A percentile compares a stretch with the other conserved stretches of the same genome.
Conservation (phyloP, 177 flowering plant species). For the Vitis hybrid region DNA sequence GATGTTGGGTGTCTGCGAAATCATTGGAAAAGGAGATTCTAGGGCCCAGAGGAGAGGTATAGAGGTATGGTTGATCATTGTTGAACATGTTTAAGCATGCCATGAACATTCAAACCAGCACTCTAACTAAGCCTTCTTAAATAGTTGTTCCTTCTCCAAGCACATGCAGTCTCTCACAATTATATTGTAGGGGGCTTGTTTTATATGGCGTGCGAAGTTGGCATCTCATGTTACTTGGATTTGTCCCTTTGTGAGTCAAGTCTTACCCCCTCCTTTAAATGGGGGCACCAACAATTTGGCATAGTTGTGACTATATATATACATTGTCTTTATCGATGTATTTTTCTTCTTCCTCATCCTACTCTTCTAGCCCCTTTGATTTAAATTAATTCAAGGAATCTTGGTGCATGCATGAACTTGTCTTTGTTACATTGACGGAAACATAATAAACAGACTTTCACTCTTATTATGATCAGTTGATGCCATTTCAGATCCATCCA, state of each 20-base stretch:
- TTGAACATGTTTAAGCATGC: slow-evolving; percentile 22
- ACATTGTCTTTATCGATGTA: too few species aligned
- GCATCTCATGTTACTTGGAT: slow-evolving; percentile 36
- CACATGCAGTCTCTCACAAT: slow-evolving; percentile 29
- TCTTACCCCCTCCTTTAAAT: not conserved
- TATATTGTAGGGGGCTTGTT: slow-evolving; percentile 25
- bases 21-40: slow-evolving; percentile 92
- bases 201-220: slow-evolving; percentile 10
- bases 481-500: too few species aligned
- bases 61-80: slow-evolving; percentile 24
- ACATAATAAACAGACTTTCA: too few species aligned
- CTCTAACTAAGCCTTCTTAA: slow-evolving; percentile 3
- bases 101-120: slow-evolving; percentile 17
- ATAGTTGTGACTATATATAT: slow-evolving; percentile 12
- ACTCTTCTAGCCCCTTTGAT: too few species aligned
- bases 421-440: too few species aligned
- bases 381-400: too few species aligned
- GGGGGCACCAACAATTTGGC: not conserved
- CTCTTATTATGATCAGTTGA: too few species aligned
- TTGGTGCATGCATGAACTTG: too few species aligned
- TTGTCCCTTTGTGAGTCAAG: slow-evolving; percentile 24
- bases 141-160: slow-evolving; percentile 2
- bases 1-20: slow-evolving; percentile 52
- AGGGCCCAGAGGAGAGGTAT: slow-evolving; percentile 56
- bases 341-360: too few species aligned